phyloP scores from a whole-genome alignment of 176 grass and related monocot species.

The Oryza meyeriana region DNA sequence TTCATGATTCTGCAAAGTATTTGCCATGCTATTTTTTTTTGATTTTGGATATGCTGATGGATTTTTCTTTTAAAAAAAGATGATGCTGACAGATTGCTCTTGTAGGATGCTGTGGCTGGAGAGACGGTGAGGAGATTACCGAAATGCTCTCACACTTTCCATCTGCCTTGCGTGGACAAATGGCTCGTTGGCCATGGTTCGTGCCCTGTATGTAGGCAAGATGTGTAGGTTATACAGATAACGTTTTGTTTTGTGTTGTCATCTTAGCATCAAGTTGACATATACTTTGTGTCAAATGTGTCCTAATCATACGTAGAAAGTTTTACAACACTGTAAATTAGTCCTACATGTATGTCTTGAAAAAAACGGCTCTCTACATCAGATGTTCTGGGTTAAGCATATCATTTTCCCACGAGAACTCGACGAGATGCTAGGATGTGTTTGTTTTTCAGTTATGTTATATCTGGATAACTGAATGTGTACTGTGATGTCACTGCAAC shows the following conservation, averaged over 20 bases:
- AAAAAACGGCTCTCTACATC: background rate
- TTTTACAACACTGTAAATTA: constrained; percentile 12
- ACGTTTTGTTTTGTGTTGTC: background rate
- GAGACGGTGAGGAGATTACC: constrained; percentile 62
- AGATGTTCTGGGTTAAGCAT: background rate
- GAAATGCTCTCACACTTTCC: constrained; percentile 66
- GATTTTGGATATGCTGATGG: background rate
- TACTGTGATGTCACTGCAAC: background rate
- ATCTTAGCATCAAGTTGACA: background rate
- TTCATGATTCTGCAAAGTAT: background rate
- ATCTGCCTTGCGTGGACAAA: constrained; percentile 74
- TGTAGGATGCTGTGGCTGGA: constrained; percentile 55
- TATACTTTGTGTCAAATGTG: background rate
- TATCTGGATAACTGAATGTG: background rate
- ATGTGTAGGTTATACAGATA: constrained; percentile 46
- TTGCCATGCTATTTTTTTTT: background rate
- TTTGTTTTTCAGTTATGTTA: background rate
- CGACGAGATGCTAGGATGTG: background rate
- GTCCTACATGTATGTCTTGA: background rate
- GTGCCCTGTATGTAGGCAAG: constrained; percentile 75
- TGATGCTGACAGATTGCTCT: background rate
- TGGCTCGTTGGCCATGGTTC: constrained; percentile 68
- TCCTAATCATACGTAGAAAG: background rate
- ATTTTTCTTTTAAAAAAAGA: background rate
- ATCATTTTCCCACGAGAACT: background rate